Evolutionary conservation across 192 early-diverging fungal species (phyloP).

Genomic region (Chytriomyces sp.): DNA sequence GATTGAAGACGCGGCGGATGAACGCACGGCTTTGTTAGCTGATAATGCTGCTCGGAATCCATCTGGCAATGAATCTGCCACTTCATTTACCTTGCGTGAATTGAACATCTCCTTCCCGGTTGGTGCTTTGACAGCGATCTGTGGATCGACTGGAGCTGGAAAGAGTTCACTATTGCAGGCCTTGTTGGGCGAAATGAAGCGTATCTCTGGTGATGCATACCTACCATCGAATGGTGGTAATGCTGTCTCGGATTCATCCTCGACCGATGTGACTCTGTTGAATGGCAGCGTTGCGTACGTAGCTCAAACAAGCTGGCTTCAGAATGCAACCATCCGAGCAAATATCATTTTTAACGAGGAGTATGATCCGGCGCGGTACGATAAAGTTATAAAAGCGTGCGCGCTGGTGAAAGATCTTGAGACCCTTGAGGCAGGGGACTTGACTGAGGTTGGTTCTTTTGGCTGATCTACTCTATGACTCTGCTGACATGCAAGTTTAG

Average conservation of each 20-base stretch:
- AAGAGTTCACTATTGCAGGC: conserved; percentile 77
- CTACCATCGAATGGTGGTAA: too few species aligned
- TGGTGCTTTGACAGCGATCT: conserved; percentile 16
- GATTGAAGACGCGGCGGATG: conserved; percentile 5
- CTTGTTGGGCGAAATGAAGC: conserved; percentile 80
- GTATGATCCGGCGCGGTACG: conserved; percentile 76
- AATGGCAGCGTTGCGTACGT: conserved; percentile 71
- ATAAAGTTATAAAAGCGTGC: conserved; percentile 78
- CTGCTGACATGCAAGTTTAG: conserved; percentile 83
- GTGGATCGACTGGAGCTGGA: conserved; percentile 57
- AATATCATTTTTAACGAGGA: conserved; percentile 83
- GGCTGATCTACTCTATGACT: conserved; percentile 38
- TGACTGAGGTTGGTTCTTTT: conserved; percentile 89
- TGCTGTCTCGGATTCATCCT: conserved; percentile 8
- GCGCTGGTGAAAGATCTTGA: conserved; percentile 85
- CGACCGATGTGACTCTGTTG: neutral
- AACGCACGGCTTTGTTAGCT: conserved; percentile 24
- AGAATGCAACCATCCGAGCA: conserved; percentile 60
- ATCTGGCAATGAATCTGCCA: neutral
- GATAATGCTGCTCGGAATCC: neutral
- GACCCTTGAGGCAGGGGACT: conserved; percentile 81
- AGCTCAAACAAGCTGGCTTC: conserved; percentile 69
- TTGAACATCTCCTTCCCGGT: conserved; percentile 22
- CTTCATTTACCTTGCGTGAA: conserved; percentile 27
- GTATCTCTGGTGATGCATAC: conserved; percentile 33